A percentile compares a stretch with the other conserved stretches of the same genome.
phyloP scores from a whole-genome alignment of 257 asterid species.

The Plectranthus barbatus region DNA sequence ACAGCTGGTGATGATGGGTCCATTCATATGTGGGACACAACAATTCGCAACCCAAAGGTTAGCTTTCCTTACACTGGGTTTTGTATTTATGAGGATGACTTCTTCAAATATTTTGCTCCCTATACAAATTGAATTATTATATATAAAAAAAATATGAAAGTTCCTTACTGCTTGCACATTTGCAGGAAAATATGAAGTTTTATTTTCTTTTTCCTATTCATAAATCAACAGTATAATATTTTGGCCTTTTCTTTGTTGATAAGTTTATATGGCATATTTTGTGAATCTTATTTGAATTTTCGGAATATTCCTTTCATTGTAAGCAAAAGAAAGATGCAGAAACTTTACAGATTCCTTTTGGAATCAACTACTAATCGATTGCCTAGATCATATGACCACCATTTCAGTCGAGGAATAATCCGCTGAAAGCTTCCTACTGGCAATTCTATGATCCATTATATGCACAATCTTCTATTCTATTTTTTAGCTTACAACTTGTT shows the following conservation, averaged over 20 bases:
- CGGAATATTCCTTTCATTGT: neutral
- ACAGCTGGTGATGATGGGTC: constrained; percentile 99
- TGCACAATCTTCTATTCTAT: too few species aligned
- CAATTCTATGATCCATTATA: too few species aligned
- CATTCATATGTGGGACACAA: constrained; percentile 94
- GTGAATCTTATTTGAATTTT: neutral
- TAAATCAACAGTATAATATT: neutral
- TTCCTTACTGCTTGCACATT: neutral
- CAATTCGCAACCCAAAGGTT: constrained; percentile 94
- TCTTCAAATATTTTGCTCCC: neutral
- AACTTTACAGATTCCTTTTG: neutral
- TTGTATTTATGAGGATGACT: constrained; percentile 6
- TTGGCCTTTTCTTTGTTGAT: neutral
- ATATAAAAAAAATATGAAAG: neutral
- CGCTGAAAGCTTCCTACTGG: too few species aligned
- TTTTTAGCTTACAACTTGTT: neutral
- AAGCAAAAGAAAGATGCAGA: neutral
- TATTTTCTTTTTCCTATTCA: neutral
- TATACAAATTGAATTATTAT: neutral
- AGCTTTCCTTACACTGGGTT: constrained; percentile 11
- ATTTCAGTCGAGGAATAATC: neutral
- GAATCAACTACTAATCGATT: neutral
- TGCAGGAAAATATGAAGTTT: neutral
- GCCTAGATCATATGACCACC: neutral
- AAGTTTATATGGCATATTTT: neutral